phyloP scores from a whole-genome alignment of 1,284 basidiomycete genomes.

The Leccinum subrobustum region DNA sequence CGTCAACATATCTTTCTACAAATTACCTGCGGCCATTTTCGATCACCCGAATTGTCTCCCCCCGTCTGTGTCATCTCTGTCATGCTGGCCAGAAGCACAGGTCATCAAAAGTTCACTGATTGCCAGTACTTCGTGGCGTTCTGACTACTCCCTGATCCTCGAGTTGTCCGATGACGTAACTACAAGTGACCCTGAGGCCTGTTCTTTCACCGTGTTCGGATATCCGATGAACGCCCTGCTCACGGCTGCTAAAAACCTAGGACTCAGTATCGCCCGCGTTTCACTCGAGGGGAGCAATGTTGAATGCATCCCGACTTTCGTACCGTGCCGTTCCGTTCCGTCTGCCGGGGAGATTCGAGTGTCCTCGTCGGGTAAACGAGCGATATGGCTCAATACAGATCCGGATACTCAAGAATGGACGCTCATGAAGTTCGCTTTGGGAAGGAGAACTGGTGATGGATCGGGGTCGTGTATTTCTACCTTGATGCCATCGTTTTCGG shows the following conservation, averaged over 20 bases:
- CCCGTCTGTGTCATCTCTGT: not conserved
- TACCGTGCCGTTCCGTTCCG: conserved; percentile 14
- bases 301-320: not conserved
- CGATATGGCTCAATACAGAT: conserved; percentile 22
- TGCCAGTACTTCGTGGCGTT: conserved; percentile 19
- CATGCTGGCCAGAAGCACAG: conserved; percentile 20
- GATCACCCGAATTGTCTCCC: conserved; percentile 1
- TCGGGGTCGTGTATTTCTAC: conserved; percentile 15
- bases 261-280: conserved; percentile 15
- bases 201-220: conserved; percentile 22
- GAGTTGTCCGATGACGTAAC: conserved; percentile 20
- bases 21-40: conserved; percentile 20
- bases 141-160: conserved; percentile 2
- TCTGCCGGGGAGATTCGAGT: conserved; percentile 18
- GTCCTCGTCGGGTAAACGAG: conserved; percentile 25
- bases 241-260: not conserved
- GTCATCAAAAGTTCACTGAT: conserved; percentile 6
- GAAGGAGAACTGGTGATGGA: not conserved
- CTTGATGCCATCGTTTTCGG: conserved; percentile 26
- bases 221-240: not conserved
- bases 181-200: conserved; percentile 1
- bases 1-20: conserved; percentile 19
- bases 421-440: conserved; percentile 22
- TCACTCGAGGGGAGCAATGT: conserved; percentile 17
- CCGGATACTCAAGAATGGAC: conserved; percentile 14